Conservation (phyloP, 768 basidiomycete genomes). For the Roridomyces roridus region DNA sequence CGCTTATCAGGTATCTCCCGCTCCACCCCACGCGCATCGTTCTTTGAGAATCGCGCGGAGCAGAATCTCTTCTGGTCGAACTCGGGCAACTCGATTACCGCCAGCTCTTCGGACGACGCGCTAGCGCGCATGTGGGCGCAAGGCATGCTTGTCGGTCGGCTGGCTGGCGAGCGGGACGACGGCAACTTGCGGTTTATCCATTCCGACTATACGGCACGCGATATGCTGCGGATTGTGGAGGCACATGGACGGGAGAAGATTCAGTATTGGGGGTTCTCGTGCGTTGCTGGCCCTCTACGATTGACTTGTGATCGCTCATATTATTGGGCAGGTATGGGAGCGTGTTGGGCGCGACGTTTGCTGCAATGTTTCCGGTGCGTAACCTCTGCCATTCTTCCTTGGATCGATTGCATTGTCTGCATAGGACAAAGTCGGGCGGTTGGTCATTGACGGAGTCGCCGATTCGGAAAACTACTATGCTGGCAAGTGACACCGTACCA, state of each 20-base stretch:
- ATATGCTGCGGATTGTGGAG: constrained; percentile 24
- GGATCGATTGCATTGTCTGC: not conserved
- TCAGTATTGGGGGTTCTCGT: constrained; percentile 26
- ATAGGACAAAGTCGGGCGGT: constrained; percentile 21
- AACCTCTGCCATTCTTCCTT: constrained; percentile 9
- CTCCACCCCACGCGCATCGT: constrained; percentile 18
- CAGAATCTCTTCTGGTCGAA: constrained; percentile 9
- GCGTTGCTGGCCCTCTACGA: not conserved
- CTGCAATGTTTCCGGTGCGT: too few species aligned
- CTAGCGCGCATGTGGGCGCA: constrained; percentile 12
- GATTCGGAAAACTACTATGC: constrained; percentile 19
- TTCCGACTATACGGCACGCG: constrained; percentile 23
- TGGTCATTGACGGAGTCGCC: constrained; percentile 22
- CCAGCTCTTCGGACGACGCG: constrained; percentile 10
- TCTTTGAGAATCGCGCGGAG: constrained; percentile 15
- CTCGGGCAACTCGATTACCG: not conserved
- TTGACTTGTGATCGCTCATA: not conserved
- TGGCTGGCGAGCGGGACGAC: constrained; percentile 15
- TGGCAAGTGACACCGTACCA: not conserved
- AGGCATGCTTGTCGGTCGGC: not conserved
- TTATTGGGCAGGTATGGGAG: constrained; percentile 21
- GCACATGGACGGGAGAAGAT: constrained; percentile 20
- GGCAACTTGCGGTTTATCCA: constrained; percentile 18
- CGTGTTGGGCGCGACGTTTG: constrained; percentile 24
- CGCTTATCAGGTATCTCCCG: constrained; percentile 25